These are phyloP conservation scores for Mariannaea sp. DNA, from an alignment of 2,329 filamentous ascomycete genomes.

Conservation along the genomic window DNA sequence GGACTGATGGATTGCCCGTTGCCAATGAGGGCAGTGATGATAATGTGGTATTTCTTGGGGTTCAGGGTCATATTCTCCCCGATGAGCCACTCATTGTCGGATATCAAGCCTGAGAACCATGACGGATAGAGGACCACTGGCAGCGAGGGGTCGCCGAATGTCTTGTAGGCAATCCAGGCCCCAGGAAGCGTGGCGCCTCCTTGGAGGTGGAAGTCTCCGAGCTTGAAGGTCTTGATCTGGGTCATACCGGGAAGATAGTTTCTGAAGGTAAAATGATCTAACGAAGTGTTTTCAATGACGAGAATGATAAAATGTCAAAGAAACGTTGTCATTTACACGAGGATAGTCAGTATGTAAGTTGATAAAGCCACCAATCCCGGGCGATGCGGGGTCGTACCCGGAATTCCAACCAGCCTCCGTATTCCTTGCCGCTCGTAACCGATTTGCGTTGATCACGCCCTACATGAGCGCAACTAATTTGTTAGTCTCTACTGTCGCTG, in stretches of 20 bases:
- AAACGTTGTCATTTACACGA: no score
- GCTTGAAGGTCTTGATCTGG: constrained; percentile 47
- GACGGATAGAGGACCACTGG: constrained; percentile 77
- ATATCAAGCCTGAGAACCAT: constrained; percentile 69
- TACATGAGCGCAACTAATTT: background rate
- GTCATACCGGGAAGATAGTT: constrained; percentile 15
- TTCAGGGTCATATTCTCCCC: constrained; percentile 67
- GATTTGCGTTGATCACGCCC: background rate
- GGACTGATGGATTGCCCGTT: constrained; percentile 60
- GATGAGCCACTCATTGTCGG: constrained; percentile 76
- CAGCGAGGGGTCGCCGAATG: constrained; percentile 64
- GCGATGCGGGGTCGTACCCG: no score
- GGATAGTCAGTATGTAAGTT: background rate
- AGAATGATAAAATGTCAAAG: no score
- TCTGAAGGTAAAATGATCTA: background rate
- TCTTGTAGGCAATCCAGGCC: constrained; percentile 78
- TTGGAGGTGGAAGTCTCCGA: constrained; percentile 71
- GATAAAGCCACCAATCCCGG: background rate
- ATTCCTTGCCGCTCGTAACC: constrained; percentile 3
- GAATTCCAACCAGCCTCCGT: background rate
- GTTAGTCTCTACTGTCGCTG: no score
- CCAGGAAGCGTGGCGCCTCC: constrained; percentile 64
- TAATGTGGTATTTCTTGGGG: constrained; percentile 57
- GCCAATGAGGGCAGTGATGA: constrained; percentile 57
- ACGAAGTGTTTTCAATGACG: no score